A percentile compares a stretch with the other conserved stretches of the same genome.
Evolutionary conservation across 2,329 filamentous ascomycete genomes (phyloP).

Genomic region (Fusarium multiceps): DNA sequence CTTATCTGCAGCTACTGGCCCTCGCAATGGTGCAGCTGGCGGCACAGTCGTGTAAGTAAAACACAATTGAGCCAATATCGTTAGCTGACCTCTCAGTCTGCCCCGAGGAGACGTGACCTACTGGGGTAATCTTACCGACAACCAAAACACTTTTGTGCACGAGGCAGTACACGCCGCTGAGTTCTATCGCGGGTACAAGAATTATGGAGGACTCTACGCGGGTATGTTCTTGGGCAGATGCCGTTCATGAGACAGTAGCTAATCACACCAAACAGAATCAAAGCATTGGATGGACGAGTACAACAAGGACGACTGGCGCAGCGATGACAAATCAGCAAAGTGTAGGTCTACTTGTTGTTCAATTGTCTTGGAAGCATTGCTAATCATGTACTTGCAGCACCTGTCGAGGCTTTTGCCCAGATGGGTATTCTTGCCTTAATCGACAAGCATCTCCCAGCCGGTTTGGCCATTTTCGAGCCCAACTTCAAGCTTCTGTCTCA

Average conservation of each 20-base stretch:
- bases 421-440: background rate
- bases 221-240: background rate
- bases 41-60: background rate
- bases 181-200: background rate
- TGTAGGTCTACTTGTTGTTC: background rate
- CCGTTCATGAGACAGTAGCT: background rate
- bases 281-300: background rate
- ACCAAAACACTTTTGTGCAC: background rate
- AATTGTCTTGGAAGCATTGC: background rate
- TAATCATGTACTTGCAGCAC: background rate
- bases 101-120: background rate
- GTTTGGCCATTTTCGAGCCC: background rate
- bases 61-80: background rate
- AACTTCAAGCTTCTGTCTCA: background rate
- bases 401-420: background rate
- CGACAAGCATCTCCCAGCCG: background rate
- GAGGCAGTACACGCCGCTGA: background rate
- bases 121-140: background rate
- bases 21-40: background rate
- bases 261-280: background rate
- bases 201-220: background rate
- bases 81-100: background rate
- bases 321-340: background rate
- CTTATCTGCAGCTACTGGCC: background rate
- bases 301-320: background rate